phyloP scores from a whole-genome alignment of 1,139 yeast genomes.

The Candida tropicalis region DNA sequence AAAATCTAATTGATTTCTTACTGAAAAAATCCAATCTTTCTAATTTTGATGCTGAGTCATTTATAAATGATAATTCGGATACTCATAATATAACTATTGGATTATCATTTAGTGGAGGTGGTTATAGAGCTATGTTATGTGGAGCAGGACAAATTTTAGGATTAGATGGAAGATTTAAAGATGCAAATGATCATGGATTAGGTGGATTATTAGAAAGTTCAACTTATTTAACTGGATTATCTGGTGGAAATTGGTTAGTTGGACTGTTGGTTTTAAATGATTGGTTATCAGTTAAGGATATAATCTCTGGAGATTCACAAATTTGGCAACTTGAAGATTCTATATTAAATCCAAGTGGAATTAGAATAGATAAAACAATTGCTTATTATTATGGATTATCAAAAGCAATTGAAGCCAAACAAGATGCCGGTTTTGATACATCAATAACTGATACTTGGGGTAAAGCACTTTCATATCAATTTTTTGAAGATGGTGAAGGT shows the following conservation, averaged over 20 bases:
- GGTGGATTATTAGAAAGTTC: constrained; percentile 46
- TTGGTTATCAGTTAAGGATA: constrained; percentile 40
- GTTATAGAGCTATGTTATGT: constrained; percentile 47
- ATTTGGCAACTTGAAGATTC: constrained; percentile 46
- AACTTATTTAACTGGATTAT: constrained; percentile 42
- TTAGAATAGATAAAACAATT: constrained; percentile 30
- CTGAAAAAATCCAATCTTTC: constrained; percentile 32
- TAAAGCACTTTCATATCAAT: constrained; percentile 28
- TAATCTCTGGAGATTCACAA: constrained; percentile 26
- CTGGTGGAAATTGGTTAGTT: constrained; percentile 50
- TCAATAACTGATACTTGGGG: constrained; percentile 51
- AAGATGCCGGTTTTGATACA: constrained; percentile 38
- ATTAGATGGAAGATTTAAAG: constrained; percentile 34
- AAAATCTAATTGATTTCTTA: constrained; percentile 35
- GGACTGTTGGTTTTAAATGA: constrained; percentile 42
- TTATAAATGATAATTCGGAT: constrained; percentile 27
- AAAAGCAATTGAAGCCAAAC: constrained; percentile 32
- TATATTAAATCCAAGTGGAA: constrained; percentile 42
- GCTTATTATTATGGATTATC: constrained; percentile 35
- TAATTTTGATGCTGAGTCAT: constrained; percentile 36
- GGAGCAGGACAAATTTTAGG: constrained; percentile 47
- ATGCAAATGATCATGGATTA: constrained; percentile 29
- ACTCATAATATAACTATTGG: constrained; percentile 42
- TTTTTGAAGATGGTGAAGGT: constrained; percentile 15
- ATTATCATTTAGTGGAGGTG: constrained; percentile 49